Evolutionary conservation across 1,284 basidiomycete species (phyloP).

Genomic region (Pascua sp.): DNA sequence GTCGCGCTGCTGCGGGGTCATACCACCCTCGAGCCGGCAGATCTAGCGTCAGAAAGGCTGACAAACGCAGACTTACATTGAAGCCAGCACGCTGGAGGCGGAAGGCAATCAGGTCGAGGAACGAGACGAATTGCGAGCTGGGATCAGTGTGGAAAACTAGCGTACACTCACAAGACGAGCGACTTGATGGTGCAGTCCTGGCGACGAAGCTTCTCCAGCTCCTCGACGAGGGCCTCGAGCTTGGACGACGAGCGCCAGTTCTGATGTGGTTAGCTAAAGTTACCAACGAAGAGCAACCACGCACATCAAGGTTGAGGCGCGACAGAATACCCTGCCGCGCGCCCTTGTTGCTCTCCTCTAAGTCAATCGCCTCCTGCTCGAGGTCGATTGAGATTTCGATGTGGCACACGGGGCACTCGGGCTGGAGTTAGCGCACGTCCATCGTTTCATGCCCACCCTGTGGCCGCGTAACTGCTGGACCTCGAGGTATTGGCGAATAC

Average conservation of each 20-base stretch:
- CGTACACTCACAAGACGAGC: constrained; percentile 68
- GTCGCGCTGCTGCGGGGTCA: constrained; percentile 94
- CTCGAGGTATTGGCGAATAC: constrained; percentile 88
- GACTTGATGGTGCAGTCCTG: constrained; percentile 93
- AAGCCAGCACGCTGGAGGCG: constrained; percentile 89
- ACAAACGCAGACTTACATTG: constrained; percentile 55
- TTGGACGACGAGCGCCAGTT: constrained; percentile 93
- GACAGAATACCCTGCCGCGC: constrained; percentile 89
- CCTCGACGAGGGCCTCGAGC: constrained; percentile 94
- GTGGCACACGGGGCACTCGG: constrained; percentile 94
- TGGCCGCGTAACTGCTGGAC: constrained; percentile 60
- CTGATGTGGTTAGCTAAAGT: constrained; percentile 18
- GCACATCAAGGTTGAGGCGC: constrained; percentile 72
- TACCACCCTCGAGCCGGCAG: constrained; percentile 91
- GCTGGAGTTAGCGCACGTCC: constrained; percentile 54
- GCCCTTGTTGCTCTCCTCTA: constrained; percentile 59
- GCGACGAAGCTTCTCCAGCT: constrained; percentile 74
- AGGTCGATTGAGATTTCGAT: constrained; percentile 89
- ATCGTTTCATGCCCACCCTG: constrained; percentile 51
- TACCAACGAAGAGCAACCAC: constrained; percentile 6
- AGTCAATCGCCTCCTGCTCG: constrained; percentile 84
- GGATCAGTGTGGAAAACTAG: background rate
- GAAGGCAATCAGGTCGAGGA: constrained; percentile 78
- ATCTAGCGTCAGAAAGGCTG: constrained; percentile 55
- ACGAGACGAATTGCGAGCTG: constrained; percentile 44